phyloP scores from a whole-genome alignment of 768 basidiomycete genomes.

The Rubroboletus satanas region DNA sequence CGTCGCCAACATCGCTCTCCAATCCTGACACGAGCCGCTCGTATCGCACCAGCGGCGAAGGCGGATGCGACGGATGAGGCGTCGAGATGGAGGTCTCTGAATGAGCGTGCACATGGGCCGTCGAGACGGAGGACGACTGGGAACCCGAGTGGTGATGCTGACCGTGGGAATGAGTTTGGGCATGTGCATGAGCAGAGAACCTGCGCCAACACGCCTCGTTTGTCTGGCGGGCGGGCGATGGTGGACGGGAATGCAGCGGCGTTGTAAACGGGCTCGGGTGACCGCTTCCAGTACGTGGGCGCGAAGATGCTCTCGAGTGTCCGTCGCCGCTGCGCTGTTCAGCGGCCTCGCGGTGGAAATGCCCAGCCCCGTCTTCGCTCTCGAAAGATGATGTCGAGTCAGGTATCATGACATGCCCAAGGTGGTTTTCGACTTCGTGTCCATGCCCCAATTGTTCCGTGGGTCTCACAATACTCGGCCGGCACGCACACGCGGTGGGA shows the following conservation, averaged over 20 bases:
- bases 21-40: constrained; percentile 86
- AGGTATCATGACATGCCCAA: constrained; percentile 25
- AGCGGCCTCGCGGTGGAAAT: not conserved
- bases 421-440: constrained; percentile 18
- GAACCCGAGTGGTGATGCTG: not conserved
- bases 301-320: constrained; percentile 1
- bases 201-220: not conserved
- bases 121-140: not conserved
- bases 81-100: not conserved
- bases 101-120: not conserved
- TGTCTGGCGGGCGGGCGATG: not conserved
- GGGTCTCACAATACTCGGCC: not conserved
- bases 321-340: not conserved
- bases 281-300: not conserved
- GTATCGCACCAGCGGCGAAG: constrained; percentile 46
- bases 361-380: not conserved
- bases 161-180: not conserved
- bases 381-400: constrained; percentile 32
- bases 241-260: not conserved
- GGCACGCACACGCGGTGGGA: constrained; percentile 44
- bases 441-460: not conserved
- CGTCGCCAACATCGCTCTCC: constrained; percentile 78
- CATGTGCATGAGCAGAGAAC: not conserved
- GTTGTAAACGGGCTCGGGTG: not conserved
- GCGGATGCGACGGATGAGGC: constrained; percentile 13